phyloP scores from a whole-genome alignment of 345 rosid species.

The Brassica juncea region DNA sequence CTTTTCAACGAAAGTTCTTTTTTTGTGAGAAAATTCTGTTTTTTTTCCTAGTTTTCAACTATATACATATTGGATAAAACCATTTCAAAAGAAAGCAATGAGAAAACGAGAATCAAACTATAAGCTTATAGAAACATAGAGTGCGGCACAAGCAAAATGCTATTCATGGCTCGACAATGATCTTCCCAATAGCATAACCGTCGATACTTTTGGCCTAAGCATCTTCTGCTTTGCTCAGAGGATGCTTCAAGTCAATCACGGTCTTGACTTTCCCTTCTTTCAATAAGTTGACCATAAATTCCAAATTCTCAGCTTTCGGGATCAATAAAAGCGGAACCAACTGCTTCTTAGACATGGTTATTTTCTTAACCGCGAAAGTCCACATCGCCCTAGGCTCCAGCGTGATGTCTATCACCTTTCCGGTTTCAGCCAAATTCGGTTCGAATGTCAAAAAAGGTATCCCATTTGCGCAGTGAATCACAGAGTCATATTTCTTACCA shows the following conservation, averaged over 20 bases:
- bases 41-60: too few relatives aligned
- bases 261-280: constrained; percentile 69
- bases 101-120: neutral
- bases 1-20: too few relatives aligned
- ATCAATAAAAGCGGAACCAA: constrained; percentile 51
- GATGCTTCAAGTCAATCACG: constrained; percentile 56
- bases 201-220: constrained; percentile 70
- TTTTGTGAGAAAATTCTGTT: too few relatives aligned
- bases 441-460: constrained; percentile 71
- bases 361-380: constrained; percentile 51
- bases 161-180: constrained; percentile 55
- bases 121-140: neutral
- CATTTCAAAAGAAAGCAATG: neutral
- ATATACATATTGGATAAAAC: too few relatives aligned
- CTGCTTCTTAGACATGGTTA: constrained; percentile 69
- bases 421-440: constrained; percentile 57
- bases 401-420: constrained; percentile 67
- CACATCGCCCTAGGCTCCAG: constrained; percentile 49
- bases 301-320: constrained; percentile 55
- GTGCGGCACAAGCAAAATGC: neutral
- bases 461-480: constrained; percentile 61
- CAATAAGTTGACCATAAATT: constrained; percentile 50
- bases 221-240: constrained; percentile 66
- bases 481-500: constrained; percentile 71
- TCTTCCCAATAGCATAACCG: constrained; percentile 82